A percentile compares a stretch with the other conserved stretches of the same genome.
These are phyloP conservation scores for Phytophthora constricta DNA, from an alignment of 352 stramenopile genomes.

Conservation along the genomic window DNA sequence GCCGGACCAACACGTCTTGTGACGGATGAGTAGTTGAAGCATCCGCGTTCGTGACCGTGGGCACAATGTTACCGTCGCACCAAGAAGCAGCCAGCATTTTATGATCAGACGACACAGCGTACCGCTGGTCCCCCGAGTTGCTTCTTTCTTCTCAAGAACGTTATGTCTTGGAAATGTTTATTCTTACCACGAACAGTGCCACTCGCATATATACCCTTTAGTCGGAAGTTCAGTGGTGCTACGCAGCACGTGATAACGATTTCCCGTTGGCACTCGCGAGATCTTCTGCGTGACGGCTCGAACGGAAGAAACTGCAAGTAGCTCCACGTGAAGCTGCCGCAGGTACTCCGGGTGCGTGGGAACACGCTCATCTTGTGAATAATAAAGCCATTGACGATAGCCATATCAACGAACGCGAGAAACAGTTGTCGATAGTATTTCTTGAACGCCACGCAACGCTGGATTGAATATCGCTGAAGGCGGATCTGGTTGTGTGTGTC, in stretches of 20 bases:
- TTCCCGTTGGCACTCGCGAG: not conserved
- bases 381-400: slow-evolving; percentile 26
- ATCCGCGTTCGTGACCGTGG: too few species aligned
- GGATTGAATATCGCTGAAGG: slow-evolving; percentile 27
- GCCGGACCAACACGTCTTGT: too few species aligned
- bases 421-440: slow-evolving; percentile 37
- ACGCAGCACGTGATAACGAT: not conserved
- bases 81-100: too few species aligned
- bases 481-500: slow-evolving; percentile 25
- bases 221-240: slow-evolving; percentile 6
- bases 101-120: too few species aligned
- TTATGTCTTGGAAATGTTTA: too few species aligned
- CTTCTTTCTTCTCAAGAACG: too few species aligned
- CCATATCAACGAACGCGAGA: slow-evolving; percentile 30
- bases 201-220: slow-evolving; percentile 15
- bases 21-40: too few species aligned
- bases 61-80: too few species aligned
- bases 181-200: too few species aligned
- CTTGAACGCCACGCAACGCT: slow-evolving; percentile 10
- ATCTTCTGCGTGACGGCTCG: slow-evolving; percentile 4
- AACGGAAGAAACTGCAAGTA: slow-evolving; percentile 16
- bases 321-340: slow-evolving; percentile 12
- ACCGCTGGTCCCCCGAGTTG: too few species aligned
- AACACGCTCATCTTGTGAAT: slow-evolving; percentile 10
- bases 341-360: slow-evolving; percentile 22